These are phyloP conservation scores for Eremothecium sinecaudum DNA, from an alignment of 1,139 yeast genomes.

Conservation along the genomic window DNA sequence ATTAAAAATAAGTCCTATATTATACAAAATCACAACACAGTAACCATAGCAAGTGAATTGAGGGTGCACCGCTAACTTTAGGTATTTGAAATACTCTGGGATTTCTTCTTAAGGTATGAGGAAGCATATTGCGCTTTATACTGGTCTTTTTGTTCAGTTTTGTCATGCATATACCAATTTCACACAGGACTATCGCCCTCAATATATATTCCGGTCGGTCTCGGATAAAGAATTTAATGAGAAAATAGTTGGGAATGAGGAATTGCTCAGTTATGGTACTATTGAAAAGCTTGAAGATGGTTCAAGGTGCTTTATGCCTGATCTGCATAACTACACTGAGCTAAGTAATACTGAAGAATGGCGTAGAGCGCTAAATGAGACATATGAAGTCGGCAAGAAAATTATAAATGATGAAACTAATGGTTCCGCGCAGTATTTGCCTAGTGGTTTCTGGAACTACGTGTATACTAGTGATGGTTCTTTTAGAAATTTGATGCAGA, in stretches of 20 bases:
- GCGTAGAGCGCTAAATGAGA: neutral
- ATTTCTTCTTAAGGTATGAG: too few species aligned
- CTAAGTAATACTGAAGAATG: too few species aligned
- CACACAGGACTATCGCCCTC: neutral
- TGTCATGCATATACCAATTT: too few species aligned
- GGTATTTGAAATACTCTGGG: too few species aligned
- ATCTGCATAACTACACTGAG: neutral
- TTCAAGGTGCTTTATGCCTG: constrained; percentile 20
- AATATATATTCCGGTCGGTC: neutral
- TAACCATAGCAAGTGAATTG: too few species aligned
- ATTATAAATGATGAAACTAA: neutral
- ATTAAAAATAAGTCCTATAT: too few species aligned
- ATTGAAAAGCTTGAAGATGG: constrained; percentile 3
- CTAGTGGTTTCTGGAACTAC: neutral
- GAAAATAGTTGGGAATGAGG: neutral
- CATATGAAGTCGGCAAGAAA: neutral
- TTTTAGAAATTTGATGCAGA: neutral
- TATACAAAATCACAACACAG: too few species aligned
- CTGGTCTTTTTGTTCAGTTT: too few species aligned
- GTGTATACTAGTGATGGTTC: neutral
- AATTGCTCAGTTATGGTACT: neutral
- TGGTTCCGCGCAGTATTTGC: too few species aligned
- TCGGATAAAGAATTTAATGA: neutral
- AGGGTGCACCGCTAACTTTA: too few species aligned
- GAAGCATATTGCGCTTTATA: too few species aligned